Evolutionary conservation across 768 basidiomycete genomes (phyloP), one percentile per base, ranked within the genome.

Genomic region (Asterophora parasitica): DNA sequence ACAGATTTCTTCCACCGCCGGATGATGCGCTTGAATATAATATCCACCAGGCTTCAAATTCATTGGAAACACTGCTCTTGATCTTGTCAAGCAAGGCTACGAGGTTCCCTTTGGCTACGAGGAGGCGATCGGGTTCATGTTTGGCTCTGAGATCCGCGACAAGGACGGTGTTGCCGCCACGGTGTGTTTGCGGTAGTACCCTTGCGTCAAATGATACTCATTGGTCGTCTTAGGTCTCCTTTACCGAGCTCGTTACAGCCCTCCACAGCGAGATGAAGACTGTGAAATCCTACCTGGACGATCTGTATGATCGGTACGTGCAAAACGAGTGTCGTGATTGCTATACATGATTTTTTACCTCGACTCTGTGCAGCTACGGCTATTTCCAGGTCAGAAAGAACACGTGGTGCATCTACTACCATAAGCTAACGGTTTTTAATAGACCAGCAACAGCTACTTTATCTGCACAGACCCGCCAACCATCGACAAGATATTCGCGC

Each of bases 51-150:
- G 92, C 2, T 94, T 94, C 67, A 94, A 94, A 65, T 92, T 79
- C 60, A 91, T 94, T 42, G 92, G 92, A 7, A 94, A 93, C 59
- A 83, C 82, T 7, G 88, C 85, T 3, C 65, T 90, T 30, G 67
- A 72, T 42, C 75, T 92, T 12, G 82, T 76, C 11, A 60, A 67
- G 35, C 66, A 81, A 32, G 91, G 89, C 1, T 88, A 77, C 57
- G 77, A 83, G 34, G 83, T 85, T 8, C 79, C 77, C 0, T 92
- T 93, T 58, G 89, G 84, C 8, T 94, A 94, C 58, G 92, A 94
- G 60, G 92, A 94, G 65, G 92, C 92, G 1, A 92, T 94, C 46
- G 92, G 92, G 3, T 94, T 79, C 60, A 92, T 92, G 89, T 82
- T 91, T 63, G 88, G 88, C 20, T 70, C 78, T 11, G 70, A 81